Evolutionary conservation across 2,329 filamentous ascomycete genomes (phyloP).

Genomic region (Mycogone perniciosa): DNA sequence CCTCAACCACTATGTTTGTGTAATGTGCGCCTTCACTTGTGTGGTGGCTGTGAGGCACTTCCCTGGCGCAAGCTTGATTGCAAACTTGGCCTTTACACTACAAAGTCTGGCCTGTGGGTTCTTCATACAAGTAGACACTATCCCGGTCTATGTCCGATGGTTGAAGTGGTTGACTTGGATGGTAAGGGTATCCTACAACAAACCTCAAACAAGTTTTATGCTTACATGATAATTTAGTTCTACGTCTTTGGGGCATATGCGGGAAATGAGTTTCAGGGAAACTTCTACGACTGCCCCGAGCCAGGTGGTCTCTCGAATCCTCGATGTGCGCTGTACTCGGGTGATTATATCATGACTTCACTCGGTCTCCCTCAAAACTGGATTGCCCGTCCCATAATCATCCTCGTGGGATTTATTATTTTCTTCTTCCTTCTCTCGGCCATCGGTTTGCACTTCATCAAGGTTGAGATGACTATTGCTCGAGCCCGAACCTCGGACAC

Average conservation of each 20-base stretch:
- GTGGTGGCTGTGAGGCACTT: constrained; percentile 62
- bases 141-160: constrained; percentile 74
- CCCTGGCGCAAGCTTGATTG: constrained; percentile 63
- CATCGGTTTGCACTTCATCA: constrained; percentile 56
- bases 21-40: constrained; percentile 64
- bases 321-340: constrained; percentile 61
- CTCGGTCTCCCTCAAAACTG: constrained; percentile 63
- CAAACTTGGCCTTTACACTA: constrained; percentile 65
- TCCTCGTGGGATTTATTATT: constrained; percentile 54
- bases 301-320: constrained; percentile 57
- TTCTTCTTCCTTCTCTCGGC: constrained; percentile 58
- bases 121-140: constrained; percentile 66
- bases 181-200: constrained; percentile 27
- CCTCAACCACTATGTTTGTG: constrained; percentile 65
- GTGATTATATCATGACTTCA: constrained; percentile 60
- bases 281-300: constrained; percentile 67
- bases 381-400: constrained; percentile 60
- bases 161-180: constrained; percentile 61
- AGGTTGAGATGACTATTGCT: constrained; percentile 63
- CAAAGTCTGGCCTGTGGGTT: constrained; percentile 72
- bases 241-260: constrained; percentile 66
- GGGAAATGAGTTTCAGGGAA: constrained; percentile 65
- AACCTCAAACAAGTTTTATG: neutral
- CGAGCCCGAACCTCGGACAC: constrained; percentile 52
- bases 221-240: constrained; percentile 35